Base-by-base conservation (phyloP, 2,329 filamentous ascomycete genomes). In the Orbilia ellipsospora region DNA sequence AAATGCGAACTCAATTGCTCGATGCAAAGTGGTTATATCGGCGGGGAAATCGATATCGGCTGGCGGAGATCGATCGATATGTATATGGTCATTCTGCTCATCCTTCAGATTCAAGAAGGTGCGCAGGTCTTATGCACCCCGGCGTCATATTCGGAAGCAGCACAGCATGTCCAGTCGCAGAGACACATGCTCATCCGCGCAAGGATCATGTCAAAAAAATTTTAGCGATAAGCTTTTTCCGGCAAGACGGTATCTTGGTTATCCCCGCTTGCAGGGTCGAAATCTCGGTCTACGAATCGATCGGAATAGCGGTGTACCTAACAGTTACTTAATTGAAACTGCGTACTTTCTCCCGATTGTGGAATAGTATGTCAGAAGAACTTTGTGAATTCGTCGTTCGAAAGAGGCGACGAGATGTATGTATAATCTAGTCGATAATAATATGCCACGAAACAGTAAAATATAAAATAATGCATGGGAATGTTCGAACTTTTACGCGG, bases 221-320 rank as follows among this genome's bases (percentile, higher is more conserved):
- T 60, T 61, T 48, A 61, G 57, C 57, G 57, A 61, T 61, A 61
- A 61, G 57, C 42, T 61, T 61, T 59, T 57, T 59, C 28, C 36
- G 16, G 13, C 40, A 36, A 36, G 31, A 36, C 2, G 6, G 31
- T 7, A 36, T 36, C 31, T 36, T 36, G 31, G 8, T 36, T 36
- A 36, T 36, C 8, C 31, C 31, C 31, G 31, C 5, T 52, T 18
- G n/a, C 50, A 20, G n/a, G 16, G 50, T n/a, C 8, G 5, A 20
- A 13, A 26, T 52, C n/a, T 18, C 16, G n/a, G 18, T 26, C 20
- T 52, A 10, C 44, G 12, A 44, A 44, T 44, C 40, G 44, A 48
- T 48, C 31, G 31, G 31, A 10, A 36, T 36, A 36, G 31, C 31
- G 31, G 28, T 3, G 28, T 31, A 15, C 42, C 42, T 48, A 18